These are phyloP conservation scores for Kodamaea neixiangensis DNA, from an alignment of 805 yeast species.

Conservation along the genomic window DNA sequence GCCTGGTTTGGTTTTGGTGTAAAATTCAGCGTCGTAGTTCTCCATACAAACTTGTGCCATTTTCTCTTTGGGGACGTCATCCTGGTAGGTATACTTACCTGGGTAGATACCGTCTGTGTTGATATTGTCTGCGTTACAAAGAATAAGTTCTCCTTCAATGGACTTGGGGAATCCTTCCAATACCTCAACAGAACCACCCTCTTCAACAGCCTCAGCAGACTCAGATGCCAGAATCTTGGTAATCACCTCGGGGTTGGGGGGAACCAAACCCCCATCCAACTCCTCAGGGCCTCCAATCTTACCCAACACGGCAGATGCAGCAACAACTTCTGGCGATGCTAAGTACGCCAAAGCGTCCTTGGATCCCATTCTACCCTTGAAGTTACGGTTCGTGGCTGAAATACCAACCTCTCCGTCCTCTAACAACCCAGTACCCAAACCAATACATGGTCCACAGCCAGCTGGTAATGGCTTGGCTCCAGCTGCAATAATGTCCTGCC, in stretches of 20 bases:
- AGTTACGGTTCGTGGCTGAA: constrained; percentile 97
- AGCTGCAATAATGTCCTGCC: constrained; percentile 86
- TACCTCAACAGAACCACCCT: constrained; percentile 56
- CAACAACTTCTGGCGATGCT: constrained; percentile 97
- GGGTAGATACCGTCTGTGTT: constrained; percentile 99
- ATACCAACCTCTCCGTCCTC: constrained; percentile 98
- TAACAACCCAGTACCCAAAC: constrained; percentile 90
- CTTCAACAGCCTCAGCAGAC: constrained; percentile 33
- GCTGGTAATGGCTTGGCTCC: constrained; percentile 96
- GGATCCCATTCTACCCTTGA: constrained; percentile 99
- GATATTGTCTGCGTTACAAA: constrained; percentile 95
- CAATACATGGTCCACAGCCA: constrained; percentile 99
- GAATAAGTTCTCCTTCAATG: constrained; percentile 86
- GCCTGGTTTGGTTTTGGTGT: constrained; percentile 74
- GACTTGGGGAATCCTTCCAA: constrained; percentile 88
- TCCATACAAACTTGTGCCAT: constrained; percentile 99
- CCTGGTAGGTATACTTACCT: constrained; percentile 98
- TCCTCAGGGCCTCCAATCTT: constrained; percentile 92
- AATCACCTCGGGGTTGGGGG: constrained; percentile 52
- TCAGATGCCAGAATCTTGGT: constrained; percentile 36
- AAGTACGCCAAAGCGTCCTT: constrained; percentile 93
- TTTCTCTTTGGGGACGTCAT: constrained; percentile 88
- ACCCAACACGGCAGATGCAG: constrained; percentile 97
- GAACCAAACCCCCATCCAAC: constrained; percentile 55
- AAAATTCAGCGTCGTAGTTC: constrained; percentile 91